Base-by-base conservation (phyloP, 805 yeast genomes). In the Pichia cephalocereana region DNA sequence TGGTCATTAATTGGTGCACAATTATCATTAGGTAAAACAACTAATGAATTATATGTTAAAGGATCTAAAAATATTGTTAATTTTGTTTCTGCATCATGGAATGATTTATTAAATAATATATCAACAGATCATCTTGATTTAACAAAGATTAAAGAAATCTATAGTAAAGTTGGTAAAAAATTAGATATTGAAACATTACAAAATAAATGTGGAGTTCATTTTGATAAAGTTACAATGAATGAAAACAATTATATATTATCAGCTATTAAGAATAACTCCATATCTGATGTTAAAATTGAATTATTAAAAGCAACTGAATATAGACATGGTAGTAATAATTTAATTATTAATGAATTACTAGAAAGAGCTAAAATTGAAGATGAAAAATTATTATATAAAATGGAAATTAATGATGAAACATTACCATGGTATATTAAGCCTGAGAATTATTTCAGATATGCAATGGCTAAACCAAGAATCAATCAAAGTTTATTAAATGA, bases 1-100 rank as follows among this genome's bases (percentile, higher is more conserved):
- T 67, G 69, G 70, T 52, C 67, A 10, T 52, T 61, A 31, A 49
- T 62, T 27, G 70, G 70, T n/a, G 71, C 69, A 6, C 60, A 57
- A 39, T 43, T 67, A 23, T 57, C 62, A 12, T 50, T 67, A 34
- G 56, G 54, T 30, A 49, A 58, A 1, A 58, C 59, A 15, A 55
- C 60, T 8, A 51, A 51, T 23, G 60, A 59, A 39, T 47, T 67
- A 38, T 54, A 57, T 9, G 61, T 66, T 5, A 55, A 56, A 44
- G 70, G 69, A 3, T 55, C 57, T 17, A 50, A 54, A 17, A 49
- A 55, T 18, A 56, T 61, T 18, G 57, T 62, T 4, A 55, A 60
- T 34, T 66, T 61, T 55, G 68, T 67, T 4, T 62, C 59, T 45
- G 63, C 68, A 0, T 57, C 64, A 6, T 64, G 69, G 66, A 63